A percentile compares a stretch with the other conserved stretches of the same genome.
Evolutionary conservation across 139 green algal genomes (phyloP).

Genomic region (Zygnema cylindricum): DNA sequence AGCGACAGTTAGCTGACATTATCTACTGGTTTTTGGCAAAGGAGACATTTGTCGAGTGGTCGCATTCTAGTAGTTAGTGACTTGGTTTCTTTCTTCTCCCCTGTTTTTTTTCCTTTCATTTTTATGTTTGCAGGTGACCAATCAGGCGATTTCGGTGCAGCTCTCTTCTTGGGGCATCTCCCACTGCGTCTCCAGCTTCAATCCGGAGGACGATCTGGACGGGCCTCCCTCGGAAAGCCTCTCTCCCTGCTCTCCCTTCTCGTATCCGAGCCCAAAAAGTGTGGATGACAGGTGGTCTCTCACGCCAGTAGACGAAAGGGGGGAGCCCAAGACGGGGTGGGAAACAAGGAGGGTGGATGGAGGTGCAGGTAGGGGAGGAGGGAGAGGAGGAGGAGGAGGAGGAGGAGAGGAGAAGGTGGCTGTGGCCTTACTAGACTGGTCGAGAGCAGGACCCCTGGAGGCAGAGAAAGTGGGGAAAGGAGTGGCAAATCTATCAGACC

Average conservation of each 20-base stretch:
- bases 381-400: too few species aligned
- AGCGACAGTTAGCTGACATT: too few species aligned
- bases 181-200: neutral
- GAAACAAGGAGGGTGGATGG: neutral
- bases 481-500: neutral
- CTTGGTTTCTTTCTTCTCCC: neutral
- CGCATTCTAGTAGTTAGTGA: neutral
- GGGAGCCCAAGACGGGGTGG: neutral
- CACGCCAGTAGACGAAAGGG: neutral
- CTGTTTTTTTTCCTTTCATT: neutral
- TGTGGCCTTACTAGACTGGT: constrained; percentile 12
- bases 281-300: neutral
- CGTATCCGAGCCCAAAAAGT: neutral
- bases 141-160: constrained; percentile 28
- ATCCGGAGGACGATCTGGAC: neutral
- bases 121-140: constrained; percentile 20
- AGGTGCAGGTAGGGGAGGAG: too few species aligned
- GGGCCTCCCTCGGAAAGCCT: neutral
- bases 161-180: constrained; percentile 3
- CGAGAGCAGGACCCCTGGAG: neutral
- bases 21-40: too few species aligned
- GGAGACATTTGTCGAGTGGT: neutral
- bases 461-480: too few species aligned
- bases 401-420: too few species aligned
- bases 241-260: neutral